Conservation (phyloP, 208 protist species). For the Leishmania amazonensis region DNA sequence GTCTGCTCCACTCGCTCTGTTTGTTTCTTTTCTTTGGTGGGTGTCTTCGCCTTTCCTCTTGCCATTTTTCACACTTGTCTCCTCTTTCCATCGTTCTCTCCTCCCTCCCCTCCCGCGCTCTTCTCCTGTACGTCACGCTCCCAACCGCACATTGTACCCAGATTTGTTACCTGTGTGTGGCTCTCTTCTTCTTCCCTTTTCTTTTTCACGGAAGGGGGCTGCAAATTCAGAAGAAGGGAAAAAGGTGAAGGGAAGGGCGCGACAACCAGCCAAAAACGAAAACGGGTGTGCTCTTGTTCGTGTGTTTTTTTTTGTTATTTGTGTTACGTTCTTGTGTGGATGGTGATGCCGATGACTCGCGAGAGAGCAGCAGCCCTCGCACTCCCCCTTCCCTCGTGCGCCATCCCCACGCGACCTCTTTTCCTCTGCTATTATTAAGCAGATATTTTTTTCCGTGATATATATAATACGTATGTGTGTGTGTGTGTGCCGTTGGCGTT, state of each 20-base stretch:
- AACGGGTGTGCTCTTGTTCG: not conserved
- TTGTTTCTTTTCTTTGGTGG: not conserved
- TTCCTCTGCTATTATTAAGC: not conserved
- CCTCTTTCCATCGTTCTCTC: not conserved
- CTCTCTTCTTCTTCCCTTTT: not conserved
- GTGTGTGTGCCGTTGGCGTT: not conserved
- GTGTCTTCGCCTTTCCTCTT: not conserved
- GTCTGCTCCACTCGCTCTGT: not conserved
- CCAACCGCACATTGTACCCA: too few relatives aligned
- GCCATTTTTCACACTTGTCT: not conserved
- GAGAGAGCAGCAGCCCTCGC: not conserved
- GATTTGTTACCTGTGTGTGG: not conserved
- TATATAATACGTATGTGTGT: not conserved
- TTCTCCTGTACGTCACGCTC: not conserved
- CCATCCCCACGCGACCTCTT: not conserved
- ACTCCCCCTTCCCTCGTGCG: not conserved
- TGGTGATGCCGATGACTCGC: not conserved
- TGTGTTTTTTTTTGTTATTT: slow-evolving; percentile 1
- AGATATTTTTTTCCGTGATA: slow-evolving; percentile 7
- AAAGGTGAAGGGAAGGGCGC: not conserved
- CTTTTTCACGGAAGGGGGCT: not conserved
- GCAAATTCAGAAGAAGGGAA: not conserved
- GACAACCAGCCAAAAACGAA: not conserved
- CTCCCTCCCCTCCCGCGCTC: too few relatives aligned
- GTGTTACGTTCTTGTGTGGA: not conserved